Evolutionary conservation across 1,284 basidiomycete species (phyloP).

Genomic region (Wolfiporia cocos): DNA sequence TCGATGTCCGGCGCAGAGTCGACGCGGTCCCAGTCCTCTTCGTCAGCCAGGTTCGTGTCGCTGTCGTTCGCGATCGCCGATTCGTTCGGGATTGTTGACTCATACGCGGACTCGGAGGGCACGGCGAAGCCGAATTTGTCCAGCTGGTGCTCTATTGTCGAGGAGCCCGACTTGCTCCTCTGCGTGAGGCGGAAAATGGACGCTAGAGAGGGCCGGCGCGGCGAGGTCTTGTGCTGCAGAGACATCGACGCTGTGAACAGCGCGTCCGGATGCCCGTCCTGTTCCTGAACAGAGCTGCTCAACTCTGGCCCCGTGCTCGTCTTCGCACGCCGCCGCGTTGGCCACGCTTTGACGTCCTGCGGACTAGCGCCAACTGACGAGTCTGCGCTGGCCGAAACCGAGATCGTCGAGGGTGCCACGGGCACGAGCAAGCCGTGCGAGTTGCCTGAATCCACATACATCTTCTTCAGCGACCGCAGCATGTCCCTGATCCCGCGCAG

Average conservation of each 20-base stretch:
- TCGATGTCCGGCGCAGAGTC: conserved; percentile 61
- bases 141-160: conserved; percentile 10
- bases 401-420: conserved; percentile 39
- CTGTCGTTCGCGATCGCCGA: conserved; percentile 11
- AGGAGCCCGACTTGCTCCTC: conserved; percentile 32
- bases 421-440: conserved; percentile 13
- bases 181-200: conserved; percentile 70
- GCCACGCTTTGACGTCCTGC: conserved; percentile 29
- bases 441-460: conserved; percentile 21
- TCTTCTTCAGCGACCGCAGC: conserved; percentile 55
- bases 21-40: conserved; percentile 69
- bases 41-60: not conserved
- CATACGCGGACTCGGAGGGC: conserved; percentile 15
- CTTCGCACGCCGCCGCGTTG: conserved; percentile 35
- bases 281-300: conserved; percentile 29
- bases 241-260: conserved; percentile 31
- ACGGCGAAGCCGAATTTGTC: conserved; percentile 16
- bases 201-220: conserved; percentile 68
- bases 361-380: conserved; percentile 44
- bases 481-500: conserved; percentile 71
- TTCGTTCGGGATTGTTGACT: too few relatives aligned
- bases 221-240: conserved; percentile 44
- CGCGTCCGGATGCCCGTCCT: conserved; percentile 27
- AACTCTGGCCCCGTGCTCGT: conserved; percentile 50
- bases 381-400: conserved; percentile 44